Evolutionary conservation across 2,329 filamentous ascomycete species (phyloP).

Genomic region (Neofusicoccum laricinum): DNA sequence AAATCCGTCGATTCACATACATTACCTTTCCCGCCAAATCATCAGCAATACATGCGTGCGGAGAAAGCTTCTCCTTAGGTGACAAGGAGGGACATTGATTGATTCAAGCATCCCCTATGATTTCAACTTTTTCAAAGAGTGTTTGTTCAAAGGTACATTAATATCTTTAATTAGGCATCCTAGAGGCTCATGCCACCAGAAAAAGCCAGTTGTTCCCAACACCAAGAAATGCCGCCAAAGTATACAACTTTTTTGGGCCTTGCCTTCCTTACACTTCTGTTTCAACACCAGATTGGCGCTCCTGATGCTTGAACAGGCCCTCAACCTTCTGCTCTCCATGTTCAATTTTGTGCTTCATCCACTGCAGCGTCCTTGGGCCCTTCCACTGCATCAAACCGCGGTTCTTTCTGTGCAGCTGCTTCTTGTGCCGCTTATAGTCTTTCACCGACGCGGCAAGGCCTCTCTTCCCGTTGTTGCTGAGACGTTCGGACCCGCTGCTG

Average conservation of each 20-base stretch:
- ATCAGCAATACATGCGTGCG: too few relatives aligned
- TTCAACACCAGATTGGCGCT: constrained; percentile 61
- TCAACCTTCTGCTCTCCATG: constrained; percentile 46
- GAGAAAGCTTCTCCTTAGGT: too few relatives aligned
- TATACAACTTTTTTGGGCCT: neutral
- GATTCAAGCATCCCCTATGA: too few relatives aligned
- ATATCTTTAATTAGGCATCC: neutral
- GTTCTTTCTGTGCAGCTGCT: constrained; percentile 63
- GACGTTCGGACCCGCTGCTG: neutral
- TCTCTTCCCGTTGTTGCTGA: constrained; percentile 37
- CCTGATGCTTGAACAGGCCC: constrained; percentile 55
- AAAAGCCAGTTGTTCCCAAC: neutral
- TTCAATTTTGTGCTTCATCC: constrained; percentile 58
- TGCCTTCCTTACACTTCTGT: constrained; percentile 58
- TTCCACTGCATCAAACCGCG: constrained; percentile 73
- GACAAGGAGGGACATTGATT: too few relatives aligned
- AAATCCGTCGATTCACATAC: too few relatives aligned
- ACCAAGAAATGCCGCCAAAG: neutral
- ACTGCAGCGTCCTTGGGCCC: constrained; percentile 53
- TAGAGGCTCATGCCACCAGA: neutral
- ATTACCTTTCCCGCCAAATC: too few relatives aligned
- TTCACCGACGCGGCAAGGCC: constrained; percentile 52
- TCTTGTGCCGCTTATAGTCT: constrained; percentile 60
- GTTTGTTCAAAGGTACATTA: neutral
- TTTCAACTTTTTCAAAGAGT: too few relatives aligned